These are phyloP conservation scores for Neopestalotiopsis sp. DNA, from an alignment of 2,329 filamentous ascomycete species.

Conservation along the genomic window DNA sequence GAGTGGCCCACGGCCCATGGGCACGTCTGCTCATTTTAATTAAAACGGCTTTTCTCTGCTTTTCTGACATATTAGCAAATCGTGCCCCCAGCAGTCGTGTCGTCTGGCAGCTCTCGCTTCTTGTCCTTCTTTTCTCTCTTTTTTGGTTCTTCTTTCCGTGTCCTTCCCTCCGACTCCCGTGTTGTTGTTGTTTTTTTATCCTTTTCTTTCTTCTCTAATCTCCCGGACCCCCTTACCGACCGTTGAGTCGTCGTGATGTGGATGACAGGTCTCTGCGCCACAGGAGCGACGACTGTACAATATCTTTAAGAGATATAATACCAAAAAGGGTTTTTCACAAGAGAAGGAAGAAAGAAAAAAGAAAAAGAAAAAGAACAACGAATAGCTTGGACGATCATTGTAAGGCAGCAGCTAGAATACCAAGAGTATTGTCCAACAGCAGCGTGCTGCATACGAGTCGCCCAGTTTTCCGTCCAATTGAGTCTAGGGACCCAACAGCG, in stretches of 20 bases:
- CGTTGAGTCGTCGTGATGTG: slow-evolving; percentile 17
- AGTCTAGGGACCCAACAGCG: background rate
- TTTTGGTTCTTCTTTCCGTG: background rate
- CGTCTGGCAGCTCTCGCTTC: background rate
- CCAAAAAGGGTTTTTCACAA: background rate
- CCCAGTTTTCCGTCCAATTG: background rate
- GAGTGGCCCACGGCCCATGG: background rate
- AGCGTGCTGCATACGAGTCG: background rate
- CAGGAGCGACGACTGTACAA: slow-evolving; percentile 7
- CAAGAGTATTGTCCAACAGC: slow-evolving; percentile 5
- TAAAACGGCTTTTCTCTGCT: slow-evolving; percentile 5
- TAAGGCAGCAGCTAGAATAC: background rate
- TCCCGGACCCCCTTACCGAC: slow-evolving; percentile 4
- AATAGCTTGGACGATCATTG: background rate
- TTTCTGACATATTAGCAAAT: slow-evolving; percentile 18
- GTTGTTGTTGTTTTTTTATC: background rate
- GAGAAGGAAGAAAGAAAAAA: background rate
- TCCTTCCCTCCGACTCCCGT: slow-evolving; percentile 1
- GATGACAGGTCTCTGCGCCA: slow-evolving; percentile 19
- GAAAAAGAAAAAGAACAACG: background rate
- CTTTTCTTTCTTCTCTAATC: slow-evolving; percentile 1
- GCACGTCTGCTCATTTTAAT: slow-evolving; percentile 19
- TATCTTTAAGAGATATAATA: background rate
- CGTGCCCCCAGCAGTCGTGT: background rate
- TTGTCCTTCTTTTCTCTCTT: slow-evolving; percentile 1